Percentiles rank a stretch among this genome's conserved stretches.
phyloP scores from a whole-genome alignment of 805 yeast genomes.

The Candida sonorensis region DNA sequence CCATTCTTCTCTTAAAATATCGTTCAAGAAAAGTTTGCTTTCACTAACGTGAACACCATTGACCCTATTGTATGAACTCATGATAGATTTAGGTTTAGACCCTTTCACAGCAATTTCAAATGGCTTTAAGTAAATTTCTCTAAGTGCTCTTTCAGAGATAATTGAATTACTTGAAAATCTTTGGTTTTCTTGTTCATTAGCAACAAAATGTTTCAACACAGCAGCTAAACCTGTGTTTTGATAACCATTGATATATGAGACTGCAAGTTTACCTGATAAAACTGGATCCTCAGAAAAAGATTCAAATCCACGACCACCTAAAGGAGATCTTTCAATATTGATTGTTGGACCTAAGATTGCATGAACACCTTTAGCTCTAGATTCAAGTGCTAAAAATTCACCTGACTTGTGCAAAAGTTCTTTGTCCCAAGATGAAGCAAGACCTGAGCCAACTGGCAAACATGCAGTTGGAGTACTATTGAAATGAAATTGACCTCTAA shows the following conservation, averaged over 20 bases:
- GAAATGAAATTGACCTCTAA: constrained; percentile 38
- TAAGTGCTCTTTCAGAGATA: constrained; percentile 51
- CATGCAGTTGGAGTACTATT: constrained; percentile 37
- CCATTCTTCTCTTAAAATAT: constrained; percentile 51
- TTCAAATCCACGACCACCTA: constrained; percentile 55
- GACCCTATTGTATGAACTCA: constrained; percentile 58
- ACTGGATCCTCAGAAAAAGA: constrained; percentile 57
- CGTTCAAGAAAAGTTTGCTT: constrained; percentile 33
- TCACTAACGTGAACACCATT: constrained; percentile 56
- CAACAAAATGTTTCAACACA: constrained; percentile 54
- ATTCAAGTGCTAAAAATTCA: constrained; percentile 35
- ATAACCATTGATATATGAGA: constrained; percentile 46
- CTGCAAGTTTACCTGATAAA: constrained; percentile 38
- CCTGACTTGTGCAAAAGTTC: constrained; percentile 33
- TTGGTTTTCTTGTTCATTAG: constrained; percentile 57
- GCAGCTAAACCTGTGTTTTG: constrained; percentile 46
- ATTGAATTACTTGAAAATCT: constrained; percentile 41
- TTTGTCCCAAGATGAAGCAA: constrained; percentile 38
- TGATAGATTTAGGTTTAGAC: constrained; percentile 45
- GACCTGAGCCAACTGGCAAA: constrained; percentile 41
- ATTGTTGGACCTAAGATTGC: constrained; percentile 30
- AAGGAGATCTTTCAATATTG: constrained; percentile 37
- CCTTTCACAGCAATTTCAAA: constrained; percentile 52
- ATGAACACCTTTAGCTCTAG: constrained; percentile 37
- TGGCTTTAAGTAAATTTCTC: constrained; percentile 60